Base-by-base conservation (phyloP, 2,329 filamentous ascomycete species). In the Dryadomyces quercus-mongolicae region DNA sequence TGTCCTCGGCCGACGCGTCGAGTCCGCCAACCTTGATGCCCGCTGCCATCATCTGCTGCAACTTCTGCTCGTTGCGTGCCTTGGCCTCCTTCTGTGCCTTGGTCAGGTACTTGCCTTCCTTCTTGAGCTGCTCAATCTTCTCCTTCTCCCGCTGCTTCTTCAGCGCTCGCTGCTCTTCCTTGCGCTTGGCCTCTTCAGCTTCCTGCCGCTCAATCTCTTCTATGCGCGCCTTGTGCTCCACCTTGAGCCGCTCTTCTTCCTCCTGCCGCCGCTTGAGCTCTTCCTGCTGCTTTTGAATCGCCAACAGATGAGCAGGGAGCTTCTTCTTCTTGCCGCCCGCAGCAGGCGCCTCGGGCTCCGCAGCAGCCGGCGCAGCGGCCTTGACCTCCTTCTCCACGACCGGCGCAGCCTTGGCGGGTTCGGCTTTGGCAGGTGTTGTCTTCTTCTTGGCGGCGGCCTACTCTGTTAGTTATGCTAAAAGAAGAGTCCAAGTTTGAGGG, bases 91-190 rank as follows among this genome's bases (percentile, higher is more conserved):
- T 87, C 66, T 94, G 87, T 15, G 88, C 87, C 70, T 92, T 91
- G 60, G 88, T 92, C 64, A 92, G 72, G 70, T 86, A 92, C 65
- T 88, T 92, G 67, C 88, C 88, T 67, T 90, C 87, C 68, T 86
- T 88, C 78, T 92, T 93, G 55, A 89, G 79, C 71, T 92, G 85
- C 65, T 93, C 88, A 57, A 92, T 84, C 69, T 80, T 88, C 68
- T 91, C 86, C 74, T 87, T 92, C 63, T 94, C 88, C 66, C 81
- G 89, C 63, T 89, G 86, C 75, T 92, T 93, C 76, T 87, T 92
- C 46, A 82, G 70, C 1, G 82, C 82, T 69, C 81, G 88, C 52
- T 82, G 81, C 64, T 92, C 88, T 63, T 88, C 86, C 60, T 74
- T 82, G 55, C 76, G 77, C 70, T 83, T 82, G 55, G 72, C 67